Base-by-base conservation (phyloP, 768 basidiomycete species). In the Mycena pura region DNA sequence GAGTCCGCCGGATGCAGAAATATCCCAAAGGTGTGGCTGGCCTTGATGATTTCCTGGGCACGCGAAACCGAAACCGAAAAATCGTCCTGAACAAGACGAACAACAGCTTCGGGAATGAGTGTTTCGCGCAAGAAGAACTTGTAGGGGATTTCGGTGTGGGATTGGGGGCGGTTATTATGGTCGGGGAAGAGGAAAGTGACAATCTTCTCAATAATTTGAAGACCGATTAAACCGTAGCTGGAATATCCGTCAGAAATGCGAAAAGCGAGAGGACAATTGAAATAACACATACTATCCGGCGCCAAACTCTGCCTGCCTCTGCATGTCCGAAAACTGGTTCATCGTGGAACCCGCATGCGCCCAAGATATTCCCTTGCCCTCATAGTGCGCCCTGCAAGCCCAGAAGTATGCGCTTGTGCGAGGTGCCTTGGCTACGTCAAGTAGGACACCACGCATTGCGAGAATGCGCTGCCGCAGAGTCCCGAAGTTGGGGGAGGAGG, bases 181-280 rank as follows among this genome's bases (percentile, higher is more conserved):
- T 61, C 41, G 1, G 59, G 59, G 43, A 61, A 61, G 13, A 61
- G 28, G 51, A 39, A 61, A 9, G 25, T 5, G 13, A 55, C 31
- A 3, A 36, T 27, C 9, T 32, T 22, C 3, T n/a, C 19, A 17
- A 54, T n/a, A 13, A 61, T 54, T 46, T 61, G 22, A 15, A 22
- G 47, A 1, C 59, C 59, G 27, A 45, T 46, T 14, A 44, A 27
- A n/a, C 59, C 59, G 25, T 61, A 61, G 43, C 59, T 61, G 36
- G 17, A 29, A 46, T 22, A 4, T 29, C 15, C n/a, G 21, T 59
- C 24, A 38, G 25, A 15, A 38, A n/a, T n/a, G n/a, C n/a, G n/a
- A n/a, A n/a, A 1, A 56, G 2, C 31, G 13, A 5, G 6, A 25
- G 2, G 17, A n/a, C 17, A 19, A 36, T 50, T 1, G 14, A 5